Base-by-base conservation (phyloP, 768 basidiomycete genomes). In the Boletus subparvulus region DNA sequence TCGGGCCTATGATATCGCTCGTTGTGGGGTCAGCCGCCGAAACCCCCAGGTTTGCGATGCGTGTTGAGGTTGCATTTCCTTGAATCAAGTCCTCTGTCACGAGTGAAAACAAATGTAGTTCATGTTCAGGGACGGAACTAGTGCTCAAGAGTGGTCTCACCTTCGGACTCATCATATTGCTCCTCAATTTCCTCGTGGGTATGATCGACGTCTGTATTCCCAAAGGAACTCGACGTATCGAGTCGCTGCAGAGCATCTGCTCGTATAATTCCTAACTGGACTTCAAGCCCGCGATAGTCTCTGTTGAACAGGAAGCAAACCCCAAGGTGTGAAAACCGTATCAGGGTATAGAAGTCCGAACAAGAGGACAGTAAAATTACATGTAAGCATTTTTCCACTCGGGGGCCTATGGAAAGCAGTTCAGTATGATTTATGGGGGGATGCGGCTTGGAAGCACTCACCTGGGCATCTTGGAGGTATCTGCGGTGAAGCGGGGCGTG, bases 231-330 rank as follows among this genome's bases (percentile, higher is more conserved):
- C 44, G 52, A 55, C 12, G 51, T 36, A 24, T 64, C 54, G 12
- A 66, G 36, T 51, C 74, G 72, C 0, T 69, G 71, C 7, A 56
- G 14, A 16, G 32, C 19, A 16, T 50, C 47, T 53, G 72, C 74
- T 35, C 79, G 79, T 52, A 90, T 83, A 2, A 78, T 78, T 14
- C 75, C 75, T 24, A 92, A 85, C 16, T 78, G 76, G 59, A 82
- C 86, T 71, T 91, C 91, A 16, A 92, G 80, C 10, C 78, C 82
- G 2, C 80, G 80, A 64, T 92, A 92, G 68, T 92, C 83, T 66
- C 90, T 92, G 60, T 36, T 36, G 30, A 30, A 30, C 17, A 30
- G 42, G 44, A 47, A 44, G 24, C 3, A 30, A 43, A 54, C 47
- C 24, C 55, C 47, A 36, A 26, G 28, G 12, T 4, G 40, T 30